Evolutionary conservation across 192 early-diverging fungal species (phyloP), one percentile per base, ranked within the genome.

Genomic region (Gryganskiella cystojenkinii): DNA sequence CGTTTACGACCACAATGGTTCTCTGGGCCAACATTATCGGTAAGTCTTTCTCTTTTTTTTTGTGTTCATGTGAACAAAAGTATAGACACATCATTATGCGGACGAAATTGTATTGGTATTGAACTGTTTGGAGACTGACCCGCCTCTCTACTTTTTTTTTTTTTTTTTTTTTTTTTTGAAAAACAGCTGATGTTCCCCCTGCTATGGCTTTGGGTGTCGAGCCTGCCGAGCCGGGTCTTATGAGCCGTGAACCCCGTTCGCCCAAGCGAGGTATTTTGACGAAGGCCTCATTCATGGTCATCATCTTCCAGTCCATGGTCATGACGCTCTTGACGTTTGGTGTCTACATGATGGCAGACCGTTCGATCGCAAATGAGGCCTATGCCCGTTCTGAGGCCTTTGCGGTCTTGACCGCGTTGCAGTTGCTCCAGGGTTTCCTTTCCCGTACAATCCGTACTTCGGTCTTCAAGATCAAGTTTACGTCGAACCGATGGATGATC

Each of bases 1-100:
- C 96, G 0, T 96, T 97, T 57, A 93, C 95, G 2, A 94, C 91
- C 1, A 97, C 96, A 46, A 93, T 95, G 90, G 97, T 98, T 82
- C 83, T 98, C 50, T 96, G 93, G 93, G 96, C 96, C 6, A 99
- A 99, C 80, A 97, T 99, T 45, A 95, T 98, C 78, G 86, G 84
- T 83, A 86, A 61, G 28, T 19, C 13, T n/a, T 24, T 33, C 34
- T 27, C 3, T 28, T 20, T 49, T 44, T 31, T 27, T 59, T 65
- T 6, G 17, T 45, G 8, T 22, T 9, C 22, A 19, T 3, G 8
- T 3, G 28, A 17, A 11, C n/a, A n/a, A n/a, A n/a, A n/a, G n/a
- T n/a, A 28, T 46, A 4, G n/a, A 14, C 28, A 24, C 15, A 37
- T 14, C 9, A 22, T 7, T 4, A 9, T 19, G 1, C 9, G 3